Conservation (phyloP, 1,284 basidiomycete species). For the Grifola frondosa region DNA sequence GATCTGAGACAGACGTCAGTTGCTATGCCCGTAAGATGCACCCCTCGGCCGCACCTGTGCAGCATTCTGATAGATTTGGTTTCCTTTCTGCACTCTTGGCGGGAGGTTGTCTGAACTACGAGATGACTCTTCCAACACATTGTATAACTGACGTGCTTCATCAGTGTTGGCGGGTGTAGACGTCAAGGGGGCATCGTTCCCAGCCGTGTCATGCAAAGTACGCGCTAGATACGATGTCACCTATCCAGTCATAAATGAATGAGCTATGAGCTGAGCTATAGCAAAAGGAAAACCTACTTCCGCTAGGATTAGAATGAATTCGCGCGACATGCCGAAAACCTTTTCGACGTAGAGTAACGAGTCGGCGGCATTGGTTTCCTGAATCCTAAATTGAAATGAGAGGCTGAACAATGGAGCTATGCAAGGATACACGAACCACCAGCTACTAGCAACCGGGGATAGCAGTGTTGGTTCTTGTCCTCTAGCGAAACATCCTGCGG, state of each 20-base stretch:
- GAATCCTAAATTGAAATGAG: slow-evolving; percentile 10
- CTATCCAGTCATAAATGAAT: slow-evolving; percentile 8
- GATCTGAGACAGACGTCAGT: slow-evolving; percentile 32
- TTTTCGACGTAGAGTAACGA: slow-evolving; percentile 41
- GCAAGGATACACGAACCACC: slow-evolving; percentile 37
- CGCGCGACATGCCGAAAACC: slow-evolving; percentile 44
- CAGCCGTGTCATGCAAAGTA: not conserved
- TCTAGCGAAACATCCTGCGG: slow-evolving; percentile 39
- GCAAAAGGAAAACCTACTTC: slow-evolving; percentile 30
- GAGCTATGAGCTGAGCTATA: not conserved
- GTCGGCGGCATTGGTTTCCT: slow-evolving; percentile 34
- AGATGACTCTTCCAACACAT: slow-evolving; percentile 27
- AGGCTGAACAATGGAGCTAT: slow-evolving; percentile 19
- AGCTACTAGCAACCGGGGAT: slow-evolving; percentile 35
- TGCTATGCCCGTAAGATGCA: slow-evolving; percentile 4
- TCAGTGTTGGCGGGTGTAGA: not conserved
- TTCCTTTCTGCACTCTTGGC: slow-evolving; percentile 28
- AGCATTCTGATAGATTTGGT: slow-evolving; percentile 34
- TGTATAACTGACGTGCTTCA: slow-evolving; percentile 25
- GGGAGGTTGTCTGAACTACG: slow-evolving; percentile 24
- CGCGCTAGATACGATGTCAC: slow-evolving; percentile 19
- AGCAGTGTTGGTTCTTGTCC: slow-evolving; percentile 41
- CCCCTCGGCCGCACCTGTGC: slow-evolving; percentile 31
- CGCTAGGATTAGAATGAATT: slow-evolving; percentile 33
- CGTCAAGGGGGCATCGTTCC: not conserved